These are phyloP conservation scores for Musa beccarii DNA, from an alignment of 176 grass and related monocot genomes.

Conservation along the genomic window DNA sequence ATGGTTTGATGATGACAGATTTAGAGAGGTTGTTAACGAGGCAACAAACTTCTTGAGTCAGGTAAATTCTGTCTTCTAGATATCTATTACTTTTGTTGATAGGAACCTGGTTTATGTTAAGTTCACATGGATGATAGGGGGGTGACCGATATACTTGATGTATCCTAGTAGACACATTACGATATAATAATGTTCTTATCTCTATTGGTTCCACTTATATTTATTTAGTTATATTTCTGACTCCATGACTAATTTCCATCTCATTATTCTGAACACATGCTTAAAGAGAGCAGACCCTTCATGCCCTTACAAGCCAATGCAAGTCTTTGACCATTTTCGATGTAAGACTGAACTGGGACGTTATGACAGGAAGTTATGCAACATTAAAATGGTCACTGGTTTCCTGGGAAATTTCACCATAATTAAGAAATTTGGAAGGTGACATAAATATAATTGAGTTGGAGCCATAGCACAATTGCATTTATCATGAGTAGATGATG, in stretches of 20 bases:
- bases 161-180: not conserved
- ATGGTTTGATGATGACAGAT: slow-evolving; percentile 97
- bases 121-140: not conserved
- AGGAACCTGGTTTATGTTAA: not conserved
- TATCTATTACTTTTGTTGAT: slow-evolving; percentile 6
- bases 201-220: not conserved
- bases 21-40: slow-evolving; percentile 94
- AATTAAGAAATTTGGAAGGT: too few relatives aligned
- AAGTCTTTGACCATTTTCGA: too few relatives aligned
- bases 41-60: slow-evolving; percentile 88
- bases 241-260: not conserved
- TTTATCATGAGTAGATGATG: too few relatives aligned
- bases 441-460: too few relatives aligned
- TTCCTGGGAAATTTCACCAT: too few relatives aligned
- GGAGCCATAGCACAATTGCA: too few relatives aligned
- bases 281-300: too few relatives aligned
- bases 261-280: not conserved
- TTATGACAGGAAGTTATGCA: too few relatives aligned
- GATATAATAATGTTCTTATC: not conserved
- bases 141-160: not conserved
- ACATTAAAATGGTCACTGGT: too few relatives aligned
- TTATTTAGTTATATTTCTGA: not conserved
- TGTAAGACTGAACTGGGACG: too few relatives aligned
- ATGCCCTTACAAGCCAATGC: too few relatives aligned
- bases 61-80: slow-evolving; percentile 42